phyloP scores from a whole-genome alignment of 108 stramenopile genomes.

The Licmophora abbreviata region DNA sequence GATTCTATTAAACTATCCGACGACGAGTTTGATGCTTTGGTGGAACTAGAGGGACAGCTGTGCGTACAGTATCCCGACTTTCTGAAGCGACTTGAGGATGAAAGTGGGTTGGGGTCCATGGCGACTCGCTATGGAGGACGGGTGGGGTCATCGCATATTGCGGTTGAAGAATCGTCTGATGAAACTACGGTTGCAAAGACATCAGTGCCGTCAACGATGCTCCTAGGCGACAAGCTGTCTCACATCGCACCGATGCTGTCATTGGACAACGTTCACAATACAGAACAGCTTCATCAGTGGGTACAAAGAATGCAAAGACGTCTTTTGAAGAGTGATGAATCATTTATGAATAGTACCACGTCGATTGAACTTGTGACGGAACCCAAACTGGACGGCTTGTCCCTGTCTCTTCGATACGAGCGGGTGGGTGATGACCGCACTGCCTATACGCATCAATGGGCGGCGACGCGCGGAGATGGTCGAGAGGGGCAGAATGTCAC shows the following conservation, averaged over 20 bases:
- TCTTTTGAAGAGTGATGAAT: constrained; percentile 1
- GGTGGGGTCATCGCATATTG: constrained; percentile 46
- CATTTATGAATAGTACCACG: constrained; percentile 1
- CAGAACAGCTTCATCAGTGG: constrained; percentile 48
- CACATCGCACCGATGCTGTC: constrained; percentile 67
- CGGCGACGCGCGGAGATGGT: constrained; percentile 89
- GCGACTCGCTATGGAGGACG: constrained; percentile 70
- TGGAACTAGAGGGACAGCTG: constrained; percentile 58
- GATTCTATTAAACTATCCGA: constrained; percentile 26
- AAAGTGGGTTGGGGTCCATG: constrained; percentile 45
- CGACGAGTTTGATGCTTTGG: constrained; percentile 81
- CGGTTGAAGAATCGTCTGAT: constrained; percentile 1
- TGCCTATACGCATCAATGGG: constrained; percentile 53
- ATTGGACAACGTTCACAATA: constrained; percentile 68
- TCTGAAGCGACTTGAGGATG: constrained; percentile 30
- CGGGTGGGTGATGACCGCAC: constrained; percentile 2
- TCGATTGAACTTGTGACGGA: constrained; percentile 66
- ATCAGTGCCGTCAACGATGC: neutral
- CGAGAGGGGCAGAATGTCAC: constrained; percentile 76
- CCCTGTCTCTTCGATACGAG: constrained; percentile 75
- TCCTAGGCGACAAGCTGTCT: constrained; percentile 30
- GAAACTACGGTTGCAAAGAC: neutral
- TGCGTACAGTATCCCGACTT: constrained; percentile 48
- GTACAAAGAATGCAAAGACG: constrained; percentile 47
- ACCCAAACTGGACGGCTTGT: constrained; percentile 92